These are phyloP conservation scores for Oenanthe javanica DNA, from an alignment of 140 eudicot species.

Conservation along the genomic window DNA sequence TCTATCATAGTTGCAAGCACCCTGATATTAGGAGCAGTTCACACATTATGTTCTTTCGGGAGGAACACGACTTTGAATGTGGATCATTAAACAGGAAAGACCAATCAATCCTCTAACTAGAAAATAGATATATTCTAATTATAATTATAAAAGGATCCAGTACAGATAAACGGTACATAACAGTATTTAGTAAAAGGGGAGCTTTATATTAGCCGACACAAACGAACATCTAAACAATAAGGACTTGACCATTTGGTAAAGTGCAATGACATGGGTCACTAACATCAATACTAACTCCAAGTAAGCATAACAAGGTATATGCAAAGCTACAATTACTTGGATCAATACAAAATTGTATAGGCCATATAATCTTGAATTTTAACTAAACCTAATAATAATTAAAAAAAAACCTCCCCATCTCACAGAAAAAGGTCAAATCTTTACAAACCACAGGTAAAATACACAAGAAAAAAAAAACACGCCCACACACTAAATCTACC, in stretches of 20 bases:
- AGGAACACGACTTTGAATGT: too few species aligned
- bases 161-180: neutral
- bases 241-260: neutral
- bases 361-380: neutral
- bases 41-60: too few species aligned
- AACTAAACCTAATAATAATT: neutral
- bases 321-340: neutral
- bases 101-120: neutral
- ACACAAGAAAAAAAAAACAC: neutral
- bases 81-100: neutral
- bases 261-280: neutral
- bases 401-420: neutral
- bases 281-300: neutral
- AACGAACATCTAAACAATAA: neutral
- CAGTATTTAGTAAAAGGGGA: too few species aligned
- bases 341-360: neutral
- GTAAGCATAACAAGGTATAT: neutral
- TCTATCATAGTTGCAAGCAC: neutral
- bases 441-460: neutral
- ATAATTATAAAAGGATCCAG: neutral
- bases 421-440: neutral
- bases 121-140: neutral
- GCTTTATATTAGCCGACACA: neutral
- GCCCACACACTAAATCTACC: neutral
- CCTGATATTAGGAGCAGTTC: too few species aligned